phyloP scores from a whole-genome alignment of 2,329 filamentous ascomycete genomes.

The Cladophialophora yegresii region DNA sequence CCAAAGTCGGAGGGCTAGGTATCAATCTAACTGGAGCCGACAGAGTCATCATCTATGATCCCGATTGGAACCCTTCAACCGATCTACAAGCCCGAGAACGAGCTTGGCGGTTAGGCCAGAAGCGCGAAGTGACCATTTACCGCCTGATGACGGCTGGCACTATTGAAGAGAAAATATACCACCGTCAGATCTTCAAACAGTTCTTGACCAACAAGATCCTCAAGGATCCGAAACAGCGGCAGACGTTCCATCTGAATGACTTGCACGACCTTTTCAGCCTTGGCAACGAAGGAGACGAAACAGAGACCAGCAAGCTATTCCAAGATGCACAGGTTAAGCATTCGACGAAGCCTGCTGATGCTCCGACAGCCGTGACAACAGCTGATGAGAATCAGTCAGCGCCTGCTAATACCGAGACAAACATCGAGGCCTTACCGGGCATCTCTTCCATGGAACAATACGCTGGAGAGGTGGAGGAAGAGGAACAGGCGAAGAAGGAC shows the following conservation, averaged over 20 bases:
- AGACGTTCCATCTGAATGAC: slow-evolving; percentile 86
- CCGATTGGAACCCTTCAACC: slow-evolving; percentile 97
- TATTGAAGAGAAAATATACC: slow-evolving; percentile 98
- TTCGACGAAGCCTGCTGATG: slow-evolving; percentile 41
- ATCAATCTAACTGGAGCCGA: slow-evolving; percentile 94
- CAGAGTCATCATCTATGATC: slow-evolving; percentile 96
- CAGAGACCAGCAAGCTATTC: slow-evolving; percentile 84
- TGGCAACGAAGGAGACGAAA: slow-evolving; percentile 67
- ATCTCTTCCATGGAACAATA: slow-evolving; percentile 68
- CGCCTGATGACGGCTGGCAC: slow-evolving; percentile 97
- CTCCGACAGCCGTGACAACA: slow-evolving; percentile 13
- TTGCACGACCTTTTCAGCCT: slow-evolving; percentile 89
- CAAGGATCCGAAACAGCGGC: slow-evolving; percentile 88
- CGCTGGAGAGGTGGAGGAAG: slow-evolving; percentile 53
- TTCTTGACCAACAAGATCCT: slow-evolving; percentile 96
- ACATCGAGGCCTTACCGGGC: slow-evolving; percentile 59
- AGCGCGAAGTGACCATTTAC: slow-evolving; percentile 92
- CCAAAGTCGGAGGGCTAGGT: slow-evolving; percentile 90
- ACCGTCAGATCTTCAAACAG: slow-evolving; percentile 97
- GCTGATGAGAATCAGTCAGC: slow-evolving; percentile 37
- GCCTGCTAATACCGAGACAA: slow-evolving; percentile 36
- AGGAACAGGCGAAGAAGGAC: slow-evolving; percentile 41
- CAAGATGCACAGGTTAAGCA: slow-evolving; percentile 79
- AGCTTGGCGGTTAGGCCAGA: slow-evolving; percentile 94
- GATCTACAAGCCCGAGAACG: slow-evolving; percentile 93